Base-by-base conservation (phyloP, 1,139 yeast genomes). In the Yamadazyma atmosphaerica region DNA sequence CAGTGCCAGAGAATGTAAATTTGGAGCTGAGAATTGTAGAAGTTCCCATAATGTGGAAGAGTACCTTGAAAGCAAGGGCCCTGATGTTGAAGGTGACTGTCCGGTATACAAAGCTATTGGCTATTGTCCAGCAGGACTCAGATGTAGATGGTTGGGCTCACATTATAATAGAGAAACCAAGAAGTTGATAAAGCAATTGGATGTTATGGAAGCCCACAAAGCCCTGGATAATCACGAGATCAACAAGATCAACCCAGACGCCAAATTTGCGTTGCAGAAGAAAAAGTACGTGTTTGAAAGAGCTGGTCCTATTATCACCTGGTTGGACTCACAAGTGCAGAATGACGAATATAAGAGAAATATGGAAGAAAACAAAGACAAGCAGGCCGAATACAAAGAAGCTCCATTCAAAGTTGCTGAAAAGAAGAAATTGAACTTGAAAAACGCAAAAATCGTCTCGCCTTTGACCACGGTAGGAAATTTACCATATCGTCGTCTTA, bases 401-500 rank as follows among this genome's bases (percentile, higher is more conserved):
- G 76, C 94, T 1, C 83, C 90, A n/a, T 79, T 83, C 60, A 79
- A 78, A 52, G 74, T 87, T 1, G 66, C 77, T n/a, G 98, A 92
- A 60, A 92, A 92, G 77, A 86, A 83, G 60, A 74, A 65, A 43
- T 61, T 94, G 33, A 69, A 88, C 55, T 72, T 86, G 38, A 68
- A 72, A 37, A 67, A 79, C 29, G 92, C 94, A 44, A 90, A 88
- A 60, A 89, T 92, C 44, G 84, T 92, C 10, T 88, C 97, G 1
- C 99, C 99, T 2, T 74, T 92, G 47, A 94, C 99, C 16, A 92
- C 99, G 0, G 98, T 94, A 6, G 99, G 99, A 23, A 92, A 92
- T 60, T 71, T 94, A 54, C 98, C 99, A 11, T 92, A 81, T 65
- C 83, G 99, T 60, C 77, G 98, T 49, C 73, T 94, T 43, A 92